Evolutionary conservation across 1,284 basidiomycete species (phyloP).

Genomic region (Cystobasidium slooffiae): DNA sequence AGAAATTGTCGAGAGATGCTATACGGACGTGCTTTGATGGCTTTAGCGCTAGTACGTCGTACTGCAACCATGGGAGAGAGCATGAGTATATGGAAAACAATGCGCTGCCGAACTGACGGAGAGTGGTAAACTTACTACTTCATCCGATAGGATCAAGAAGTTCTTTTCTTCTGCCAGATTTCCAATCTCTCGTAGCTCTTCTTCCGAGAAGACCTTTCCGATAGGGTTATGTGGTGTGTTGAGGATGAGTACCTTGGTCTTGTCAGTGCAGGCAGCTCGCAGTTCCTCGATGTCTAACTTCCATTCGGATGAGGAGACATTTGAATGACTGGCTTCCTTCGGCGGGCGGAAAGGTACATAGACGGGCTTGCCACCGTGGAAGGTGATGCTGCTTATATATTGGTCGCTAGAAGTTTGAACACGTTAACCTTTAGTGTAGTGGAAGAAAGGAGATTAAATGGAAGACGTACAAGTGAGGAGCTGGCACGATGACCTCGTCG

Average conservation of each 20-base stretch:
- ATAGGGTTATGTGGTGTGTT: constrained; percentile 67
- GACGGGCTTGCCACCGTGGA: constrained; percentile 80
- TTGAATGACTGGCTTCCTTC: constrained; percentile 57
- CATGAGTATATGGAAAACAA: neutral
- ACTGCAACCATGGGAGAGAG: constrained; percentile 61
- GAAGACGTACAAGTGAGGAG: constrained; percentile 59
- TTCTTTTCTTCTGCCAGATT: constrained; percentile 88
- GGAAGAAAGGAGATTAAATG: too few species aligned
- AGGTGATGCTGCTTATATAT: constrained; percentile 81
- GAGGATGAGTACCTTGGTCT: constrained; percentile 88
- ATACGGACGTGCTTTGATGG: constrained; percentile 86
- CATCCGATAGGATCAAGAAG: constrained; percentile 89
- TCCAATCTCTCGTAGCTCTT: constrained; percentile 83
- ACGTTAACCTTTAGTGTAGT: neutral
- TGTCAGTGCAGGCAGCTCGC: constrained; percentile 76
- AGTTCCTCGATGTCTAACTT: constrained; percentile 83
- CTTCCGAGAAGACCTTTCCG: constrained; percentile 87
- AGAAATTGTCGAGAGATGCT: constrained; percentile 75
- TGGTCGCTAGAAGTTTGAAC: constrained; percentile 65
- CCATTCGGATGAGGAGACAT: constrained; percentile 71
- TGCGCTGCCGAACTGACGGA: neutral
- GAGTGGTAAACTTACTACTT: constrained; percentile 72
- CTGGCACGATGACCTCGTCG: constrained; percentile 98
- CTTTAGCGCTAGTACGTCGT: constrained; percentile 92
- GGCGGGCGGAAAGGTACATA: constrained; percentile 95